These are phyloP conservation scores for Alnus rubra DNA, from an alignment of 306 rosid genomes.

Conservation along the genomic window DNA sequence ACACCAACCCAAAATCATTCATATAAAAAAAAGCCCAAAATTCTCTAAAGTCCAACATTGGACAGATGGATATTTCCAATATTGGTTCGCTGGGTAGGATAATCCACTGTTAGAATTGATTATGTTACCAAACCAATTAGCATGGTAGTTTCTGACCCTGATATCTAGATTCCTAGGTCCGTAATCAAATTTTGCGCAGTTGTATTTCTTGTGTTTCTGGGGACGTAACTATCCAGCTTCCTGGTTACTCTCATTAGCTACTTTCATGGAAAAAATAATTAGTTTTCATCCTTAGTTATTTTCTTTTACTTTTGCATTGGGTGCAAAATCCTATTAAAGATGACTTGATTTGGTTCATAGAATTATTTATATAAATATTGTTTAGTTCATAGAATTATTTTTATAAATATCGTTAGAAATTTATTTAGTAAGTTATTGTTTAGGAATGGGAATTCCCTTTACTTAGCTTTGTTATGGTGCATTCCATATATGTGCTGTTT, in stretches of 20 bases:
- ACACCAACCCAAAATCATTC: no score
- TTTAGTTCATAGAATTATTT: background rate
- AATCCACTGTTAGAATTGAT: background rate
- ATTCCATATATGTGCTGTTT: slow-evolving; percentile 8
- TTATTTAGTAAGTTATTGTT: slow-evolving; percentile 14
- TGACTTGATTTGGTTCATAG: background rate
- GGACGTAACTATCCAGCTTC: background rate
- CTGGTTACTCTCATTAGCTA: background rate
- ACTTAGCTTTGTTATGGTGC: slow-evolving; percentile 10
- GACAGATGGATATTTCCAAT: background rate
- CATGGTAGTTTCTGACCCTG: background rate
- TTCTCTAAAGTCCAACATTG: background rate
- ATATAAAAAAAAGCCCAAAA: background rate
- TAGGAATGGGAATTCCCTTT: background rate
- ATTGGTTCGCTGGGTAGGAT: background rate
- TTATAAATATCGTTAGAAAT: background rate
- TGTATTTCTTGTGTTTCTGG: background rate
- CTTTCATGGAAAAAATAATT: background rate
- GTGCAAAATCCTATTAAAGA: background rate
- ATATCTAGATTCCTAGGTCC: background rate
- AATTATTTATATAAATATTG: background rate
- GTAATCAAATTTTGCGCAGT: background rate
- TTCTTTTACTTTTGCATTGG: background rate
- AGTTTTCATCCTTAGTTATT: background rate
- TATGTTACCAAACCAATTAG: background rate